These are phyloP conservation scores for Penicillium bovifimosum DNA, from an alignment of 495 filamentous ascomycete species.

Conservation along the genomic window DNA sequence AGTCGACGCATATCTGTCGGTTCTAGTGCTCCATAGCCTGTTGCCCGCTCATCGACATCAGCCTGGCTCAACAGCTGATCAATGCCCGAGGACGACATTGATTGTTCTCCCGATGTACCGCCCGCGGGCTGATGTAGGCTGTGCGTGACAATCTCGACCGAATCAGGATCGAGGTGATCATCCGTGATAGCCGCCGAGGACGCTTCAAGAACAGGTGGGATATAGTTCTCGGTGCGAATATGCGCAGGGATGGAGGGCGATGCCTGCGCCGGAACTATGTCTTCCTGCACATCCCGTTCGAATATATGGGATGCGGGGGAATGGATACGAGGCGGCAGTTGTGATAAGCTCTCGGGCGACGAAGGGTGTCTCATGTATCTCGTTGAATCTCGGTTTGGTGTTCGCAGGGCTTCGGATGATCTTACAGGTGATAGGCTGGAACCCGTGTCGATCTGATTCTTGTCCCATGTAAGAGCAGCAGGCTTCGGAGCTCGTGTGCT, in stretches of 20 bases:
- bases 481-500: constrained; percentile 19
- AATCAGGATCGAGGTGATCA: constrained; percentile 45
- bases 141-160: constrained; percentile 85
- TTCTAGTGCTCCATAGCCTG: constrained; percentile 51
- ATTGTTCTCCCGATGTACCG: constrained; percentile 30
- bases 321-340: constrained; percentile 54
- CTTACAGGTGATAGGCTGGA: constrained; percentile 26
- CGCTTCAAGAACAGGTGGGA: constrained; percentile 84
- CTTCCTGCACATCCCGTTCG: constrained; percentile 88
- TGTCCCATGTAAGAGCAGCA: constrained; percentile 10
- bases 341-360: constrained; percentile 43
- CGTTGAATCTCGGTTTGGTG: constrained; percentile 10
- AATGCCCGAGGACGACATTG: constrained; percentile 26
- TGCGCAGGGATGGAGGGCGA: constrained; percentile 73
- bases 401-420: constrained; percentile 33
- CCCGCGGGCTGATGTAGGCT: constrained; percentile 72
- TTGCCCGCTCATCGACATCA: constrained; percentile 57
- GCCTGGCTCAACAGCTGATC: constrained; percentile 31
- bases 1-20: constrained; percentile 72
- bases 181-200: constrained; percentile 86
- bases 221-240: constrained; percentile 87
- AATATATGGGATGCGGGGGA: constrained; percentile 82
- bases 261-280: constrained; percentile 49
- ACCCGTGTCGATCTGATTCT: constrained; percentile 14
- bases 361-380: constrained; percentile 28